Conservation (phyloP, 73 alveolate species). For the Loxodes magnus region DNA sequence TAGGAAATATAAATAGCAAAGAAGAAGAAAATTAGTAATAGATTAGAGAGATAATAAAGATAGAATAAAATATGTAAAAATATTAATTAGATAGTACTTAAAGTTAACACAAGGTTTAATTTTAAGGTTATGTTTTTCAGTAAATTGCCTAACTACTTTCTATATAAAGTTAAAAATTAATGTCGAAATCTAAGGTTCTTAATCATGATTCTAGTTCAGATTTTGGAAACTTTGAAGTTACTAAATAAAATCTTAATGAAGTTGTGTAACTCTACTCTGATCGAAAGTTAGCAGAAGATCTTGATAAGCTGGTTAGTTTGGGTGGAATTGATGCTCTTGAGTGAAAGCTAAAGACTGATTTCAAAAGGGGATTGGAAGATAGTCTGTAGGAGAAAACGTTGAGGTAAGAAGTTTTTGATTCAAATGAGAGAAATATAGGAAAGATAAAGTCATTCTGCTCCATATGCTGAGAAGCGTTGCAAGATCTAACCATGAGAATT, state of each 20-base stretch:
- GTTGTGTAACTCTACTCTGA: constrained; percentile 10
- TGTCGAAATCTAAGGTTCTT: no score
- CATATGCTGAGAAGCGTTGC: constrained; percentile 40
- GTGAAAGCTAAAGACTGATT: constrained; percentile 25
- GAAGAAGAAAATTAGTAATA: no score
- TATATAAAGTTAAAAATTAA: no score
- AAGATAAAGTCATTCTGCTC: constrained; percentile 18
- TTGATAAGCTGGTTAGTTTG: constrained; percentile 25
- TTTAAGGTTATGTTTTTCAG: no score
- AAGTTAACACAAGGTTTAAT: no score
- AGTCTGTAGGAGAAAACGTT: constrained; percentile 39
- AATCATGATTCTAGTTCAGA: no score
- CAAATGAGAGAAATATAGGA: constrained; percentile 15
- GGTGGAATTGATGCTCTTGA: constrained; percentile 40
- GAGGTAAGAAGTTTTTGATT: constrained; percentile 12
- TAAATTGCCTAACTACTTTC: no score
- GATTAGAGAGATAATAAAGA: no score
- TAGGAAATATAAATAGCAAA: no score
- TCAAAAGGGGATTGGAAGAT: constrained; percentile 17
- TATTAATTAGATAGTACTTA: no score
- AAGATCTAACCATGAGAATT: constrained; percentile 57
- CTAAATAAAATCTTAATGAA: constrained; percentile 12
- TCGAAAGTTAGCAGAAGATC: constrained; percentile 36
- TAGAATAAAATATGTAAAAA: no score
- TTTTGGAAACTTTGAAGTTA: no score